Base-by-base conservation (phyloP, 2,329 filamentous ascomycete genomes). In the Cercospora sp. region DNA sequence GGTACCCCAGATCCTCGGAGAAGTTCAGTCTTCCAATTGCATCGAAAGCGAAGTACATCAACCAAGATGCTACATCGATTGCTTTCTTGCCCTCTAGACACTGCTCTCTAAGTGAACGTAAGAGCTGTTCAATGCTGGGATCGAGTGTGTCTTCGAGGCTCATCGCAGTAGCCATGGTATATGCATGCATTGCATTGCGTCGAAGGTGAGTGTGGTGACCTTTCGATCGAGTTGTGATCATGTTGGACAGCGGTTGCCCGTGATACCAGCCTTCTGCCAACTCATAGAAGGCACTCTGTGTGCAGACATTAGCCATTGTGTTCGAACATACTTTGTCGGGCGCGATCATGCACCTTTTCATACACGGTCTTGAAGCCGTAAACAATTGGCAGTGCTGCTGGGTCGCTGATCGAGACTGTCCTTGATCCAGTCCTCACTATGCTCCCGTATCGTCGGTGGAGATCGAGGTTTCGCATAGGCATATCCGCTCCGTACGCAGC, bases 1-100 rank as follows among this genome's bases (percentile, higher is more conserved):
- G 32, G 61, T 69, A 70, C 1, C 63, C 69, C 26, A 70, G 61
- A n/a, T 61, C 61, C 32, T 61, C 63, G 7, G 57, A 51, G 26
- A 70, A 70, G 49, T 43, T 55, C 5, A 21, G 43, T 69, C 67
- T 45, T 51, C 49, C 49, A 16, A 51, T 51, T 21, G 49, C 49
- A 51, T 51, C 49, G 21, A 51, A 51, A 21, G 49, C 49, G 18
- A 51, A 51, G 18, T 51, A 51, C 49, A 51, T 51, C 21, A 51
- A 21, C 49, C 49, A 51, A 13, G 49, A 51, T 13, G 49, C 49
- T 21, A 51, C 49, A 26, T 51, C 49, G 21, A 51, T 26, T 51
- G 49, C 18, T 9, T 21, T 12, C 21, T 51, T 51, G 21, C 21
- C 49, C 7, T 51, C 21, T 21, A 10, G 49, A 21, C 49, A 51